These are phyloP conservation scores for Aspergillus leporis DNA, from an alignment of 495 filamentous ascomycete species.

Conservation along the genomic window DNA sequence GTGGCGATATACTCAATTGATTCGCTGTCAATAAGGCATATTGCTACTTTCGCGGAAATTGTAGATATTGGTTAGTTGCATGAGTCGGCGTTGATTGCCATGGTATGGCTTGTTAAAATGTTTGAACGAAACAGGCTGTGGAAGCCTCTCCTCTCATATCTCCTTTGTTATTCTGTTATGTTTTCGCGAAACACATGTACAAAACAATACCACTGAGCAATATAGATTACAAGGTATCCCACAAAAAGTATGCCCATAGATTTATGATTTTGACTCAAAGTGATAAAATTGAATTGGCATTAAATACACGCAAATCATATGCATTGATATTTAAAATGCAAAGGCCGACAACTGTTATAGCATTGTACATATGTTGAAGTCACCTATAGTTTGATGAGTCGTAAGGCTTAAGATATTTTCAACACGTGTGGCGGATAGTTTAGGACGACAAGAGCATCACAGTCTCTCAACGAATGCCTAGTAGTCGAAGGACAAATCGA, in stretches of 20 bases:
- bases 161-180: neutral
- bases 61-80: conserved; percentile 13
- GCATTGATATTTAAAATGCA: no score
- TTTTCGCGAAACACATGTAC: neutral
- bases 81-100: conserved; percentile 24
- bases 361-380: no score
- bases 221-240: neutral
- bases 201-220: neutral
- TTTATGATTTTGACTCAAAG: no score
- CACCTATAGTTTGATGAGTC: no score
- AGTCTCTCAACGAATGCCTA: neutral
- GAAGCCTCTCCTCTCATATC: neutral
- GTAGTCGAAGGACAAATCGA: neutral
- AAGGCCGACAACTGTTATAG: no score
- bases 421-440: no score
- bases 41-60: neutral
- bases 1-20: neutral
- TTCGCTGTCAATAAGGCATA: neutral
- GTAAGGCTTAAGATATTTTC: no score
- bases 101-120: neutral
- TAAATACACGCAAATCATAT: no score
- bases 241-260: neutral
- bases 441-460: neutral
- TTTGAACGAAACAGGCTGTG: neutral
- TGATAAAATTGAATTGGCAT: neutral